Conservation (phyloP, 1,284 basidiomycete genomes). For the Serendipita sp. region DNA sequence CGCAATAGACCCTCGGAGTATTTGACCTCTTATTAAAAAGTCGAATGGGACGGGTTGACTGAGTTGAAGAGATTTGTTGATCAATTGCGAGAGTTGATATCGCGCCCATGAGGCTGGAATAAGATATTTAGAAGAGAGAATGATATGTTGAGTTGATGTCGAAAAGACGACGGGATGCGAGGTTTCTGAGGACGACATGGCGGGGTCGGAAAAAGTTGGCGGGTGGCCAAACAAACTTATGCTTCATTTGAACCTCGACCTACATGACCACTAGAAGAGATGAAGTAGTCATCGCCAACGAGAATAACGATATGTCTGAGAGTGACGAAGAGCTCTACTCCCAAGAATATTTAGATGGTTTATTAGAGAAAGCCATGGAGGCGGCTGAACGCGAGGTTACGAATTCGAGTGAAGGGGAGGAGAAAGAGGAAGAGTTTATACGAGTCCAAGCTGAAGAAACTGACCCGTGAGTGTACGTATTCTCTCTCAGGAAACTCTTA, state of each 20-base stretch:
- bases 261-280: background rate
- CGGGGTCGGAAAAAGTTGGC: background rate
- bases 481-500: constrained; percentile 25
- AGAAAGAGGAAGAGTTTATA: constrained; percentile 23
- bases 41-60: constrained; percentile 78
- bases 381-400: constrained; percentile 28
- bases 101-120: constrained; percentile 83
- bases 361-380: constrained; percentile 44
- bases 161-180: constrained; percentile 61
- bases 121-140: constrained; percentile 88
- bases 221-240: background rate
- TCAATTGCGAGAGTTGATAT: constrained; percentile 92
- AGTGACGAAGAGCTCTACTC: constrained; percentile 31
- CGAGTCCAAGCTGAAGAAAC: constrained; percentile 20
- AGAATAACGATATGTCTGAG: constrained; percentile 15
- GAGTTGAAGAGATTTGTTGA: constrained; percentile 84
- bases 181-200: background rate
- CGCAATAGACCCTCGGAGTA: constrained; percentile 59
- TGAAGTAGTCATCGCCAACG: background rate
- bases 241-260: background rate
- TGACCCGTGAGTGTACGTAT: constrained; percentile 31
- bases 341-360: constrained; percentile 45
- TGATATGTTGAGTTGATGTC: constrained; percentile 65
- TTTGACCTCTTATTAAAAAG: constrained; percentile 75
- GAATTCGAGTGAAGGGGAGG: constrained; percentile 15